Base-by-base conservation (phyloP, 164 flowering plant species). In the Vitis rupestris region DNA sequence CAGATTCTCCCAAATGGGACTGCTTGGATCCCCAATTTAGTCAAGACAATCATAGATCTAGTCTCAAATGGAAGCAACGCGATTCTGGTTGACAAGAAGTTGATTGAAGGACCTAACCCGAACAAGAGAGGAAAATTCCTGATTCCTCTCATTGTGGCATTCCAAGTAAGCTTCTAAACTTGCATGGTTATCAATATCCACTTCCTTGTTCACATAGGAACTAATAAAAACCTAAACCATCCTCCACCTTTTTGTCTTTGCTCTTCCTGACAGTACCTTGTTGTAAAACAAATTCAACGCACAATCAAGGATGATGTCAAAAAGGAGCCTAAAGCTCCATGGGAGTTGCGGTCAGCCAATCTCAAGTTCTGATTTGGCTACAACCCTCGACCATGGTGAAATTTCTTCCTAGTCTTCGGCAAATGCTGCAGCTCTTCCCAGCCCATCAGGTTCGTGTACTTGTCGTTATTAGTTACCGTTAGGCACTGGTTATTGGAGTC, bases 81-180 rank as follows among this genome's bases (percentile, higher is more conserved):
- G n/a, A 81, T 93, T 63, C 14, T 83, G n/a, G 92, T 93, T 65
- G 97, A 92, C 80, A 68, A 89, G 79, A 90, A 87, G 74, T 76
- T 96, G 78, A 86, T 96, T 64, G 97, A 93, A 52, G 99, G 99
- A 27, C 90, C 95, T 48, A 87, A 93, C 66, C 87, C 99, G 13
- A 87, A 96, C 75, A 83, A 83, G 2, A 84, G 79, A 70, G 87
- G 91, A 47, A 93, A 96, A 79, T 14, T 78, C 68, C 82, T 78
- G 50, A 90, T 95, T 65, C 99, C 99, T 61, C 29, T 88, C 2
- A 77, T 95, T 64, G 54, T 87, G 63, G 92, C 84, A 64, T 71
- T 82, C 72, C 97, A 95, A 84, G 99, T 93, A 79, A 75, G 80
- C 44, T 59, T 66, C 53, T 5, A 15, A 19, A 37, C 13, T 47